Conservation (phyloP, 768 basidiomycete genomes). For the Hydnomerulius pinastri region DNA sequence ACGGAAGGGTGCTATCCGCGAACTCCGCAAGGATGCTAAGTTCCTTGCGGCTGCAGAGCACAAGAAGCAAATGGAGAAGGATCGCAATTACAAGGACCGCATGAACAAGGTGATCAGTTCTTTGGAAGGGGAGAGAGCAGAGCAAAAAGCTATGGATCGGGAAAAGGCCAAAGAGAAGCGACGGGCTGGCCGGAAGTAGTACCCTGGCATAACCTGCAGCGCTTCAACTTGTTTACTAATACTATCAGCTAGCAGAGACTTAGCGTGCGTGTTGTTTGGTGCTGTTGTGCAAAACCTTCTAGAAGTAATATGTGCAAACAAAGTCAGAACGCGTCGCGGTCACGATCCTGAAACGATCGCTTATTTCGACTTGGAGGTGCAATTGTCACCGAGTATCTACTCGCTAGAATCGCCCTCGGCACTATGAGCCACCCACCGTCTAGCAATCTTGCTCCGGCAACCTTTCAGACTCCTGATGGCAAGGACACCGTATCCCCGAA, state of each 20-base stretch:
- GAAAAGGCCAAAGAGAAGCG: slow-evolving; percentile 78
- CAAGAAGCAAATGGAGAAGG: slow-evolving; percentile 84
- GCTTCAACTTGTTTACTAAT: too few species aligned
- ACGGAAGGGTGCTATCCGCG: slow-evolving; percentile 93
- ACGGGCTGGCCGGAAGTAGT: slow-evolving; percentile 72
- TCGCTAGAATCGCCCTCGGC: slow-evolving; percentile 23
- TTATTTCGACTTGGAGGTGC: background rate
- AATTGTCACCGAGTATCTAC: background rate
- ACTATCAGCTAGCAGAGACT: too few species aligned
- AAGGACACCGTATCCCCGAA: slow-evolving; percentile 27
- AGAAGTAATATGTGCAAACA: background rate
- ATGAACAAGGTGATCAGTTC: slow-evolving; percentile 83
- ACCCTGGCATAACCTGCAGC: too few species aligned
- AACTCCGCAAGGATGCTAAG: slow-evolving; percentile 91
- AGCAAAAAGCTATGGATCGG: slow-evolving; percentile 90
- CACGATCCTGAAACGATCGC: background rate
- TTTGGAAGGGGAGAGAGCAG: slow-evolving; percentile 86
- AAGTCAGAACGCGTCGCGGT: background rate
- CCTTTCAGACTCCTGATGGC: slow-evolving; percentile 33
- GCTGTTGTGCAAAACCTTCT: background rate
- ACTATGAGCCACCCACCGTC: slow-evolving; percentile 29
- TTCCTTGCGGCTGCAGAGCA: slow-evolving; percentile 91
- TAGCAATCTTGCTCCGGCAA: slow-evolving; percentile 26
- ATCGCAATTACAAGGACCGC: slow-evolving; percentile 71
- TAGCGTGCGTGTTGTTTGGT: slow-evolving; percentile 2